Percentiles rank a stretch among this genome's conserved stretches.
phyloP scores from a whole-genome alignment of 495 filamentous ascomycete genomes.

The Peziza echinospora region DNA sequence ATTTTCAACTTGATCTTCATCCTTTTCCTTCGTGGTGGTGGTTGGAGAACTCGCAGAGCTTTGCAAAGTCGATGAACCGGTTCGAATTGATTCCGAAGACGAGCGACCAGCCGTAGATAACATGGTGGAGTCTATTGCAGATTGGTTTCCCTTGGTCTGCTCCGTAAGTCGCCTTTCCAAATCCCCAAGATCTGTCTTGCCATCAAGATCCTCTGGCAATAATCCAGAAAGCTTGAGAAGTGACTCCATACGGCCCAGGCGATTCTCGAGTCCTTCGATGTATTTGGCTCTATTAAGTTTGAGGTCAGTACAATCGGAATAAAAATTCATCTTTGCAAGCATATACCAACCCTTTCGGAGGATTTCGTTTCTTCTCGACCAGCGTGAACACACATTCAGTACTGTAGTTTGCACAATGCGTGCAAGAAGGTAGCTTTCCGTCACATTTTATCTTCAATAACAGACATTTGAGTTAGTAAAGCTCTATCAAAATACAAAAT shows the following conservation, averaged over 20 bases:
- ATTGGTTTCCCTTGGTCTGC: background rate
- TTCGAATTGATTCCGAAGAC: slow-evolving; percentile 16
- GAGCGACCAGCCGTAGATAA: slow-evolving; percentile 13
- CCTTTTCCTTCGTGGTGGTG: slow-evolving; percentile 12
- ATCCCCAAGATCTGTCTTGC: slow-evolving; percentile 61
- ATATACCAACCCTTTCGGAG: slow-evolving; percentile 67
- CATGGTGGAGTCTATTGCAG: no score
- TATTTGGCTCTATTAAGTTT: slow-evolving; percentile 59
- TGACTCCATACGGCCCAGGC: slow-evolving; percentile 81
- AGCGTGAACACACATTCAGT: slow-evolving; percentile 94
- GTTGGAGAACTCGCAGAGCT: slow-evolving; percentile 15
- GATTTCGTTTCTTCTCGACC: slow-evolving; percentile 95
- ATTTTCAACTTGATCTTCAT: slow-evolving; percentile 59
- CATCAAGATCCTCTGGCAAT: slow-evolving; percentile 67
- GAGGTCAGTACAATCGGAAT: no score
- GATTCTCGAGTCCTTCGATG: slow-evolving; percentile 91
- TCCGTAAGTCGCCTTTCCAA: slow-evolving; percentile 19
- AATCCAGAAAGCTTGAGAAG: slow-evolving; percentile 69
- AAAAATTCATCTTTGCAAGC: slow-evolving; percentile 1
- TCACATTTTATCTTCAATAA: slow-evolving; percentile 98
- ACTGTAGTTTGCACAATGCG: slow-evolving; percentile 95
- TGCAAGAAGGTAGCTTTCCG: slow-evolving; percentile 83
- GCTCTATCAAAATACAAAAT: background rate
- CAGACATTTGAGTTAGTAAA: background rate
- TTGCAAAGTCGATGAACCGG: slow-evolving; percentile 16